phyloP scores from a whole-genome alignment of 23 red algal genomes.

The Gracilariopsis chorda region DNA sequence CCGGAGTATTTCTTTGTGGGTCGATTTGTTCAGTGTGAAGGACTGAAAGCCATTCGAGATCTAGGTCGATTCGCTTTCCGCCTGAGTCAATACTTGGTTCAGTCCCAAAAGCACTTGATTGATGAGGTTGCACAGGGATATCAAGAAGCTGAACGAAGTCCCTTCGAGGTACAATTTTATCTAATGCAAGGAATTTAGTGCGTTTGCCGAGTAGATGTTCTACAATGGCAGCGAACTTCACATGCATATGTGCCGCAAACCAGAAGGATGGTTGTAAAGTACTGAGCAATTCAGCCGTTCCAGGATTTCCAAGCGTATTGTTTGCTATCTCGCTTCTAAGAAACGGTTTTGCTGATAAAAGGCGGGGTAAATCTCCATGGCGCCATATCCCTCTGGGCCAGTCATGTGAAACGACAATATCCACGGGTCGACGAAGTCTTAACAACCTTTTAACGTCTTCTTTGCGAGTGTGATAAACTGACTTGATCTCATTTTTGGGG shows the following conservation, averaged over 20 bases:
- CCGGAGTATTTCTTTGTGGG: neutral
- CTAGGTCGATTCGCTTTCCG: conserved; percentile 7
- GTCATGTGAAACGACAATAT: conserved; percentile 91
- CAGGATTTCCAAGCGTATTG: conserved; percentile 63
- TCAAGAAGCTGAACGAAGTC: conserved; percentile 89
- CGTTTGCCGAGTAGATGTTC: conserved; percentile 15
- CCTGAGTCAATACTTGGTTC: neutral
- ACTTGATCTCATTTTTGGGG: conserved; percentile 37
- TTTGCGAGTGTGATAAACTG: conserved; percentile 88
- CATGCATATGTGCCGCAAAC: conserved; percentile 93
- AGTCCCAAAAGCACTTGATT: neutral
- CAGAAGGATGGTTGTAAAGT: conserved; percentile 72
- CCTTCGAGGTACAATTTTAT: conserved; percentile 75
- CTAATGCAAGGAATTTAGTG: conserved; percentile 82
- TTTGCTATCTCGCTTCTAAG: conserved; percentile 64
- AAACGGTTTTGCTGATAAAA: conserved; percentile 85
- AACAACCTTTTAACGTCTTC: conserved; percentile 61
- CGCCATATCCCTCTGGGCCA: conserved; percentile 82
- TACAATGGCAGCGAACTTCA: conserved; percentile 80
- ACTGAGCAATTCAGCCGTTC: conserved; percentile 26
- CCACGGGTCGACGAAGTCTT: conserved; percentile 15
- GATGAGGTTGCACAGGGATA: conserved; percentile 21
- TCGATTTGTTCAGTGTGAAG: conserved; percentile 11
- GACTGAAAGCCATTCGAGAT: conserved; percentile 52
- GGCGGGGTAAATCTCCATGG: conserved; percentile 51